A percentile compares a stretch with the other conserved stretches of the same genome.
phyloP scores from a whole-genome alignment of 495 filamentous ascomycete genomes.

The Clavariopsis aquatica region DNA sequence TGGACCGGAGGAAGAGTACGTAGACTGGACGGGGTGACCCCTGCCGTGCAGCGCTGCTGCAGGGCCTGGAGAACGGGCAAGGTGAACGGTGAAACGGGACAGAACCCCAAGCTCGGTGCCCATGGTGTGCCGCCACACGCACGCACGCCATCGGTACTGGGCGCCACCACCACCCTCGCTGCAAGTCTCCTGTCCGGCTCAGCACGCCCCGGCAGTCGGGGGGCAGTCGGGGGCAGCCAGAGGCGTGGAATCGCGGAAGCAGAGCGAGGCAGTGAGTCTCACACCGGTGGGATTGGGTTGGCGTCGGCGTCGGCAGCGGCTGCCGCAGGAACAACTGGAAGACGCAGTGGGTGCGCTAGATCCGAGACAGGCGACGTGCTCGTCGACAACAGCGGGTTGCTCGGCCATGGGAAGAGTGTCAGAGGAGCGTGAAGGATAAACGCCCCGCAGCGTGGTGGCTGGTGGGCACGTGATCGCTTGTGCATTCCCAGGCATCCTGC shows the following conservation, averaged over 20 bases:
- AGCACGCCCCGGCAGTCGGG: background rate
- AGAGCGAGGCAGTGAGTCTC: background rate
- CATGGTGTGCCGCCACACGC: conserved; percentile 12
- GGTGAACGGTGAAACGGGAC: conserved; percentile 3
- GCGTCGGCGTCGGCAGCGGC: conserved; percentile 2
- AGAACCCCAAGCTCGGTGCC: background rate
- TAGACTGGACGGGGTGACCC: background rate
- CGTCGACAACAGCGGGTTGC: background rate
- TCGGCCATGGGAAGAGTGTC: background rate
- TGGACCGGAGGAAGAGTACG: background rate
- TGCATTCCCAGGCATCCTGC: too few relatives aligned
- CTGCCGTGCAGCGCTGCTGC: conserved; percentile 2
- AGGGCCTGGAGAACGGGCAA: conserved; percentile 4
- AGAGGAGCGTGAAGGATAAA: background rate
- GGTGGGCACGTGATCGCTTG: background rate
- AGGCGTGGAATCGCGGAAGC: background rate
- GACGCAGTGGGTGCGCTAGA: background rate
- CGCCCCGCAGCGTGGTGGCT: background rate
- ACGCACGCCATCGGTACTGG: background rate
- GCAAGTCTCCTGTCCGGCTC: conserved; percentile 2
- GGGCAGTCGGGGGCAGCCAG: background rate
- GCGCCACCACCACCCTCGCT: background rate
- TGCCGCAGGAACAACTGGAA: background rate
- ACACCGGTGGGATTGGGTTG: conserved; percentile 7
- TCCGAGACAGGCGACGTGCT: conserved; percentile 9